These are phyloP conservation scores for Panus rudis DNA, from an alignment of 768 basidiomycete genomes.

Conservation along the genomic window DNA sequence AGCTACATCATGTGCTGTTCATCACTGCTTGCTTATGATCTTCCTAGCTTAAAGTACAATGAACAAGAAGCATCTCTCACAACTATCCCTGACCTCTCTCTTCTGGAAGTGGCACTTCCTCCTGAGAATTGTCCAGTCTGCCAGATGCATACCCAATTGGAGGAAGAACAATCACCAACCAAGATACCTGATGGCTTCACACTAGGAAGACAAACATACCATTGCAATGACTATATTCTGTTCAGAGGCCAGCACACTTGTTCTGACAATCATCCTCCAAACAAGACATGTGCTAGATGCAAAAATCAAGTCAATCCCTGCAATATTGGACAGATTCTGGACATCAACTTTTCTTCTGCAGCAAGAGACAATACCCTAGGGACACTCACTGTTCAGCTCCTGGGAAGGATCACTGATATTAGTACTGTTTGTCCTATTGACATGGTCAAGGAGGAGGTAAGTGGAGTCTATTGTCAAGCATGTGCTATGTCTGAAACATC, in stretches of 20 bases:
- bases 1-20: conserved; percentile 3
- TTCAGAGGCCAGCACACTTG: no score
- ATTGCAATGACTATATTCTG: conserved; percentile 54
- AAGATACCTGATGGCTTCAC: conserved; percentile 36
- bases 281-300: no score
- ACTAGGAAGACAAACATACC: conserved; percentile 44
- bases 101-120: no score
- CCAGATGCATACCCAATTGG: conserved; percentile 23
- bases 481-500: background rate
- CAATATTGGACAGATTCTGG: conserved; percentile 46
- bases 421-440: conserved; percentile 30
- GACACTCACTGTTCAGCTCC: conserved; percentile 24
- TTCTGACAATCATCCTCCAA: no score
- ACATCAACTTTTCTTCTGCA: conserved; percentile 20
- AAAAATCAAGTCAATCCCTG: conserved; percentile 42
- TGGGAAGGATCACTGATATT: conserved; percentile 44
- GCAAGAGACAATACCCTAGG: conserved; percentile 11
- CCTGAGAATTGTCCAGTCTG: conserved; percentile 54
- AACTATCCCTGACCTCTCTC: no score
- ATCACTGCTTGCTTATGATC: background rate
- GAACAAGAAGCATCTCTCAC: conserved; percentile 38
- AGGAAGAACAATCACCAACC: conserved; percentile 24
- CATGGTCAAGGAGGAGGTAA: conserved; percentile 52
- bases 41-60: conserved; percentile 44
- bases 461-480: conserved; percentile 5